Evolutionary conservation across 352 stramenopile species (phyloP).

Genomic region (Pythium scleroteichum): DNA sequence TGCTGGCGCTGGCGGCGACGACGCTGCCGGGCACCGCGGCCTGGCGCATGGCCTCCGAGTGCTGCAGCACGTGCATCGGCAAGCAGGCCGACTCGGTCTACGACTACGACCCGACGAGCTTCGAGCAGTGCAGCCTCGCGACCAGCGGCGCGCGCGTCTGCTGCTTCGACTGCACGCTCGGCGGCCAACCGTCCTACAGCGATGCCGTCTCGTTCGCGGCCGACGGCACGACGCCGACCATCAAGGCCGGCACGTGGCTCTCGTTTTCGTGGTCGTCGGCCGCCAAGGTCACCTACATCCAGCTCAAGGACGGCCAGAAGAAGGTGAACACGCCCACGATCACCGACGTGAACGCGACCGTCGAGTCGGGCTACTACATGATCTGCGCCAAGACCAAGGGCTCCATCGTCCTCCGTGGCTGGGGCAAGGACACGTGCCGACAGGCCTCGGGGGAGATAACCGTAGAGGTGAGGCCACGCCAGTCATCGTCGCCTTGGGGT

Average conservation of each 20-base stretch:
- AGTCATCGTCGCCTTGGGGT: too few species aligned
- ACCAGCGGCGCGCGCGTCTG: slow-evolving; percentile 19
- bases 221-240: slow-evolving; percentile 26
- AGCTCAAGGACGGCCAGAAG: slow-evolving; percentile 61
- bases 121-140: slow-evolving; percentile 19
- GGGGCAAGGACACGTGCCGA: slow-evolving; percentile 52
- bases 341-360: slow-evolving; percentile 32
- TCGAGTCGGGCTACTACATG: slow-evolving; percentile 45
- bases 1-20: neutral
- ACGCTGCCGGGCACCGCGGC: slow-evolving; percentile 3
- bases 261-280: slow-evolving; percentile 50
- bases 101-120: slow-evolving; percentile 30
- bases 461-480: slow-evolving; percentile 31
- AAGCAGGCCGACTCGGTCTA: slow-evolving; percentile 16
- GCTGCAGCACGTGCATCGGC: slow-evolving; percentile 31
- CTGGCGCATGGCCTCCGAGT: slow-evolving; percentile 14
- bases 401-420: slow-evolving; percentile 62
- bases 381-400: slow-evolving; percentile 58
- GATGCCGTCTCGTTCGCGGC: slow-evolving; percentile 18
- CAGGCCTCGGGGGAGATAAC: slow-evolving; percentile 50
- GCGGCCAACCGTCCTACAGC: slow-evolving; percentile 26
- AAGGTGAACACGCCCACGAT: slow-evolving; percentile 58
- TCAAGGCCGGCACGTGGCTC: slow-evolving; percentile 41
- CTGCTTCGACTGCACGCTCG: slow-evolving; percentile 28
- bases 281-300: slow-evolving; percentile 65